Conservation (phyloP, 2,329 filamentous ascomycete genomes). For the Fusarium cicatricum region DNA sequence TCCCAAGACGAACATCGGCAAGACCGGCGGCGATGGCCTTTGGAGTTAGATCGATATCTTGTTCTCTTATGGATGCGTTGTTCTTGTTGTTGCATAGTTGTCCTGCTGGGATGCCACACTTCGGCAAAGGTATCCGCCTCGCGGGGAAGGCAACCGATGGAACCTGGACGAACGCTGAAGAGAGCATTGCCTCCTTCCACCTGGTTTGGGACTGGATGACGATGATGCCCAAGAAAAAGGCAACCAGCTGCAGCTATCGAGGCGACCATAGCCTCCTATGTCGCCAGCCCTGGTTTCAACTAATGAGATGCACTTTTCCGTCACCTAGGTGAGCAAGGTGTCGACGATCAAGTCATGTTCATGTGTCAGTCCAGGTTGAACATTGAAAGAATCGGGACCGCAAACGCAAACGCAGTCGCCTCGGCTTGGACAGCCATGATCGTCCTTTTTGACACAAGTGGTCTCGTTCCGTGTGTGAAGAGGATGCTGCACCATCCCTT, state of each 20-base stretch:
- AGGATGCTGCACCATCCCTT: conserved; percentile 13
- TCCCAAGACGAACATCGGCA: conserved; percentile 15
- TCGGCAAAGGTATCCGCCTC: conserved; percentile 4
- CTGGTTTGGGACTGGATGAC: background rate
- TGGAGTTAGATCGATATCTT: background rate
- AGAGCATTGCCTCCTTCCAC: conserved; percentile 4
- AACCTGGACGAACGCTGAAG: conserved; percentile 7
- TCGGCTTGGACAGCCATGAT: conserved; percentile 13
- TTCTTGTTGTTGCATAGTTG: conserved; percentile 9
- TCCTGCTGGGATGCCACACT: conserved; percentile 20
- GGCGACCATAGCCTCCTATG: conserved; percentile 9
- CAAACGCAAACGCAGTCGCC: conserved; percentile 14
- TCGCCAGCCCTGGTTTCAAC: conserved; percentile 24
- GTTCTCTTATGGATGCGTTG: conserved; percentile 9
- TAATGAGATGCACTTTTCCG: background rate
- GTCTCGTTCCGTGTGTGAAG: conserved; percentile 5
- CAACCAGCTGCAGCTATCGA: conserved; percentile 4
- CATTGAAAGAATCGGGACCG: conserved; percentile 7
- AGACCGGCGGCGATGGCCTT: conserved; percentile 9
- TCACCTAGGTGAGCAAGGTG: background rate
- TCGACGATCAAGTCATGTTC: conserved; percentile 15
- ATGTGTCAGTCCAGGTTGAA: conserved; percentile 25
- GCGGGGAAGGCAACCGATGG: conserved; percentile 8
- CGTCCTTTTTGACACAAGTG: background rate
- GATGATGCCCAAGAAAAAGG: conserved; percentile 16